A percentile compares a stretch with the other conserved stretches of the same genome.
Evolutionary conservation across 768 basidiomycete genomes (phyloP).

Genomic region (Leucocoprinus sp.): DNA sequence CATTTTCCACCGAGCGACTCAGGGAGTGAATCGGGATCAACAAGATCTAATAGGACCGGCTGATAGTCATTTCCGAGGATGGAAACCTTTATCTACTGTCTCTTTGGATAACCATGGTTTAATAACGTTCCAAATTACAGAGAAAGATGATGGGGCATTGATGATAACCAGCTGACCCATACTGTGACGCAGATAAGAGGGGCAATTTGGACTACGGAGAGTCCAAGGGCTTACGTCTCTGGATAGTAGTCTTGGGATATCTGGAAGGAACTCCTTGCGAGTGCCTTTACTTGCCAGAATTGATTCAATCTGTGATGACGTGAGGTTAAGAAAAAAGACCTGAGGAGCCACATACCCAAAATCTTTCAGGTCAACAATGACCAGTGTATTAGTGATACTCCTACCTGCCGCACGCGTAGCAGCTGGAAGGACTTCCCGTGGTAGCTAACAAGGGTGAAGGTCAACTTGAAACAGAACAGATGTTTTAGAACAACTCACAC

Average conservation of each 20-base stretch:
- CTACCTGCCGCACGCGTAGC: constrained; percentile 47
- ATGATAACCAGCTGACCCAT: constrained; percentile 68
- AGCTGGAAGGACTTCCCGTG: constrained; percentile 61
- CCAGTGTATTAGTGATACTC: constrained; percentile 42
- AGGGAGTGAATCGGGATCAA: constrained; percentile 62
- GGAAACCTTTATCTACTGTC: constrained; percentile 58
- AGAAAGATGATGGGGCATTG: constrained; percentile 67
- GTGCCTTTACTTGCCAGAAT: constrained; percentile 70
- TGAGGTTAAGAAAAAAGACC: background rate
- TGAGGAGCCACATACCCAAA: constrained; percentile 42
- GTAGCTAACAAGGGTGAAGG: constrained; percentile 25
- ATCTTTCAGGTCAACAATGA: constrained; percentile 64
- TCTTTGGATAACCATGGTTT: constrained; percentile 71
- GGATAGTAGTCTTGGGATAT: constrained; percentile 76
- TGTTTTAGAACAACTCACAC: constrained; percentile 20
- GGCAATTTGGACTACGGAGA: constrained; percentile 6
- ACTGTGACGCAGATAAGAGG: constrained; percentile 25
- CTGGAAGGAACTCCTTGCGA: constrained; percentile 58
- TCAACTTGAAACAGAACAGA: background rate
- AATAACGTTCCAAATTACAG: constrained; percentile 61
- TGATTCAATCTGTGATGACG: constrained; percentile 40
- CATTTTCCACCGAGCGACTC: constrained; percentile 56
- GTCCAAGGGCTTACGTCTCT: constrained; percentile 41
- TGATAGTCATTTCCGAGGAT: constrained; percentile 58
- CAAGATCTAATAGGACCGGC: constrained; percentile 43